phyloP scores from a whole-genome alignment of 306 rosid species.

The Cucumis hystrix region DNA sequence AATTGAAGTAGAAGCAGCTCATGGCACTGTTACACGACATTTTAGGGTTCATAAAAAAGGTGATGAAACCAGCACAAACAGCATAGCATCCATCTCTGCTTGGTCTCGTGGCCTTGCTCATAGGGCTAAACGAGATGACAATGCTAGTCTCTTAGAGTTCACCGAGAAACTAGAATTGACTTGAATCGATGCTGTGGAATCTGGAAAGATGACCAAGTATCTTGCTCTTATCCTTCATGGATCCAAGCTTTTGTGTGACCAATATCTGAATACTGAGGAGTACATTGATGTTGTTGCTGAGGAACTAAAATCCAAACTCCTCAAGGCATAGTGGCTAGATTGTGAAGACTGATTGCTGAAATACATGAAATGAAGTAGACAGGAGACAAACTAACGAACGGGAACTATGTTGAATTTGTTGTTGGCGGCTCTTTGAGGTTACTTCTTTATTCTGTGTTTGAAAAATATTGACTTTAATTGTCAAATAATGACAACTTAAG shows the following conservation, averaged over 20 bases:
- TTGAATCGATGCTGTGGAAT: conserved; percentile 70
- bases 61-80: conserved; percentile 97
- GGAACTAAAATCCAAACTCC: conserved; percentile 42
- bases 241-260: conserved; percentile 62
- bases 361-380: background rate
- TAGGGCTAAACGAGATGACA: conserved; percentile 90
- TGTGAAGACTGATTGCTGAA: background rate
- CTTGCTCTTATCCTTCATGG: conserved; percentile 88
- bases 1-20: conserved; percentile 96
- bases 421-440: background rate
- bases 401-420: background rate
- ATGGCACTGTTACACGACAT: conserved; percentile 92
- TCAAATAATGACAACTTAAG: background rate
- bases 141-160: conserved; percentile 50
- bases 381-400: background rate
- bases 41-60: conserved; percentile 89
- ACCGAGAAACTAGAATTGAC: conserved; percentile 77
- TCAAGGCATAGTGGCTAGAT: conserved; percentile 18
- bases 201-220: conserved; percentile 98
- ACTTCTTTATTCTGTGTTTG: background rate
- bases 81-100: conserved; percentile 95
- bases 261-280: conserved; percentile 76
- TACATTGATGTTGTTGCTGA: conserved; percentile 82
- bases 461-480: background rate
- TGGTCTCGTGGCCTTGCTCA: conserved; percentile 95